Percentiles rank a stretch among this genome's conserved stretches.
Conservation (phyloP, 768 basidiomycete species). For the Tubosaeta sp. region DNA sequence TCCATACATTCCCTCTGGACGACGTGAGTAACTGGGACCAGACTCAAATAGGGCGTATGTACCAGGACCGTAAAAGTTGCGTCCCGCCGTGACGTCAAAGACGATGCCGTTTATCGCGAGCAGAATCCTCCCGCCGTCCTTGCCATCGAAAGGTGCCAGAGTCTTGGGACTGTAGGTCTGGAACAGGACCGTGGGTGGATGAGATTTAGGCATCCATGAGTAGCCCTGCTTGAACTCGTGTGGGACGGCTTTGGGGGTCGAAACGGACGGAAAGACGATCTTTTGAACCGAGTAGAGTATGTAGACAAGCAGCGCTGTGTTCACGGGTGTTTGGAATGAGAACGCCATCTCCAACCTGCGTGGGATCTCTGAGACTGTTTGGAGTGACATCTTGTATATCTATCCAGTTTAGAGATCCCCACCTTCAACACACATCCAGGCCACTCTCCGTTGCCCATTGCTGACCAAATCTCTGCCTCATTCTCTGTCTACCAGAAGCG, state of each 20-base stretch:
- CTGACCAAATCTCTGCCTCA: too few relatives aligned
- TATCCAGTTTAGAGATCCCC: too few relatives aligned
- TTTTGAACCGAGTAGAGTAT: constrained; percentile 73
- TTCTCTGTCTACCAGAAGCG: too few relatives aligned
- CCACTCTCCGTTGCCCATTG: too few relatives aligned
- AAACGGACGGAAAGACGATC: constrained; percentile 67
- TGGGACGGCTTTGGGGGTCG: constrained; percentile 47
- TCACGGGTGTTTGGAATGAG: constrained; percentile 66
- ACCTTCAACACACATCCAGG: too few relatives aligned
- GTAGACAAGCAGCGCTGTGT: constrained; percentile 73
- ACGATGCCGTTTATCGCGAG: constrained; percentile 84
- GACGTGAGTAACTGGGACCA: background rate
- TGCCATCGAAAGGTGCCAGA: constrained; percentile 61
- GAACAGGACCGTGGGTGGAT: constrained; percentile 75
- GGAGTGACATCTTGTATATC: too few relatives aligned
- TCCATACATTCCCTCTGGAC: constrained; percentile 88
- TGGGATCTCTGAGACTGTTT: constrained; percentile 11
- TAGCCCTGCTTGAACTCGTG: constrained; percentile 78
- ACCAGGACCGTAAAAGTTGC: constrained; percentile 96
- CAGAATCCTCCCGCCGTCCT: constrained; percentile 67
- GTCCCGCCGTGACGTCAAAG: constrained; percentile 89
- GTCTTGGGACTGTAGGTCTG: constrained; percentile 77
- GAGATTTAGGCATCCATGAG: constrained; percentile 86
- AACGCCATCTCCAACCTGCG: constrained; percentile 32
- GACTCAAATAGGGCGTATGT: constrained; percentile 23